Base-by-base conservation (phyloP, 2,329 filamentous ascomycete species). In the Exutisphaerella laricina region DNA sequence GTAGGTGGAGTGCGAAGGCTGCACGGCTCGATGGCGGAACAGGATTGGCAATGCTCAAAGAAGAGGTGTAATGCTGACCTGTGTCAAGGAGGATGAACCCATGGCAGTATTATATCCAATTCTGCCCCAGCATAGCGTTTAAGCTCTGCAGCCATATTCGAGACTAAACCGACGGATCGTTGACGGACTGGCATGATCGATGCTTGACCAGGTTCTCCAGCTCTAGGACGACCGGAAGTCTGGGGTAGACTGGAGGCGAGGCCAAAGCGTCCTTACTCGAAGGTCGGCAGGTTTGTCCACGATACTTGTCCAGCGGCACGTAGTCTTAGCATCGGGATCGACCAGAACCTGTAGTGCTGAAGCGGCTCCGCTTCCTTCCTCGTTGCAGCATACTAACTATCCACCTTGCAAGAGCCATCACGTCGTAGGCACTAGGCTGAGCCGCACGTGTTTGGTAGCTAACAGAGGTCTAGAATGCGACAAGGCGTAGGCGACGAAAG, bases 301-400 rank as follows among this genome's bases (percentile, higher is more conserved):
- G 31, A 34, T 34, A n/a, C 4, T 17, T 17, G 16, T 20, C 3
- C 5, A 16, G 2, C 31, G 7, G 31, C 31, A 3, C 6, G 17
- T 12, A 20, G 7, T 17, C 12, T 34, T 34, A 17, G 31, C 4
- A 34, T 26, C 23, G 23, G 23, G 17, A 18, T 12, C 14, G 13
- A 13, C 14, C 13, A 18, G 7, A 13, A 12, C 8, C 7, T 10
- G 13, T 7, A 4, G n/a, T 34, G 14, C 14, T 16, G 28, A 34
- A 34, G 31, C 31, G 31, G 31, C 31, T 34, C 31, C 13, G 13
- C 20, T 7, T 20, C 10, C 31, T 34, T 34, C 31, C 31, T 18
- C 3, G 12, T 20, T 9, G 13, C 3, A 34, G 4, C 17, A 17
- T 17, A n/a, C n/a, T n/a, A n/a, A n/a, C n/a, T n/a, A n/a, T n/a